These are phyloP conservation scores for Talaromyces sp. DNA, from an alignment of 2,329 filamentous ascomycete genomes.

Conservation along the genomic window DNA sequence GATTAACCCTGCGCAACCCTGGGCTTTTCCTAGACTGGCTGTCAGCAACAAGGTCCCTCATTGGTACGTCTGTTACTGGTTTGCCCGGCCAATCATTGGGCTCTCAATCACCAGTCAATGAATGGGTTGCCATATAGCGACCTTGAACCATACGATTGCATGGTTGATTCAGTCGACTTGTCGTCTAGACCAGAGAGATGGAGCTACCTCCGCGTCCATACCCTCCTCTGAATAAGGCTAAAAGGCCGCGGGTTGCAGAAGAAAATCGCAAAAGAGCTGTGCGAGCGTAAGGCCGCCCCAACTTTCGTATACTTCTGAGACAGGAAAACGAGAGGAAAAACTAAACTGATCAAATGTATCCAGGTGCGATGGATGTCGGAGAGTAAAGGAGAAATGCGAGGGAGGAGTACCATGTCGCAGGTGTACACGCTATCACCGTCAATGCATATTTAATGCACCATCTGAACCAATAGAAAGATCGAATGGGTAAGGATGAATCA, in stretches of 20 bases:
- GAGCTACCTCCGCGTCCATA: conserved; percentile 8
- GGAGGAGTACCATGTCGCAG: conserved; percentile 54
- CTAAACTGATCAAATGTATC: not conserved
- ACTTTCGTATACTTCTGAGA: not conserved
- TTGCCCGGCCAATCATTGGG: not conserved
- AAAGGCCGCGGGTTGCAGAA: conserved; percentile 40
- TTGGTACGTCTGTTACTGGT: not conserved
- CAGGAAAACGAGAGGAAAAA: not conserved
- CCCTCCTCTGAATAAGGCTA: conserved; percentile 20
- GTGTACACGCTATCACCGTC: conserved; percentile 50
- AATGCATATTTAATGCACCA: conserved; percentile 48
- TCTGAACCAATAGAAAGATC: conserved; percentile 33
- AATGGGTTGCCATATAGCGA: not conserved
- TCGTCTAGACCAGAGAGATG: conserved; percentile 5
- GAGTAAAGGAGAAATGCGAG: conserved; percentile 56
- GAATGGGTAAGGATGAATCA: conserved; percentile 23
- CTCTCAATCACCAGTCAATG: not conserved
- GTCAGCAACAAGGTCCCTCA: not conserved
- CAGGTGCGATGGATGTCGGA: conserved; percentile 54
- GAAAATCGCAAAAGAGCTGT: conserved; percentile 42
- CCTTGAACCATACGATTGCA: not conserved
- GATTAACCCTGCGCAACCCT: not conserved
- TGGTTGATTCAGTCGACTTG: not conserved
- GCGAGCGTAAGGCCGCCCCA: conserved; percentile 32
- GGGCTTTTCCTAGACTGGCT: not conserved